Evolutionary conservation across 164 flowering plant species (phyloP), one percentile per base, ranked within the genome.

Genomic region (Protea cynaroides): DNA sequence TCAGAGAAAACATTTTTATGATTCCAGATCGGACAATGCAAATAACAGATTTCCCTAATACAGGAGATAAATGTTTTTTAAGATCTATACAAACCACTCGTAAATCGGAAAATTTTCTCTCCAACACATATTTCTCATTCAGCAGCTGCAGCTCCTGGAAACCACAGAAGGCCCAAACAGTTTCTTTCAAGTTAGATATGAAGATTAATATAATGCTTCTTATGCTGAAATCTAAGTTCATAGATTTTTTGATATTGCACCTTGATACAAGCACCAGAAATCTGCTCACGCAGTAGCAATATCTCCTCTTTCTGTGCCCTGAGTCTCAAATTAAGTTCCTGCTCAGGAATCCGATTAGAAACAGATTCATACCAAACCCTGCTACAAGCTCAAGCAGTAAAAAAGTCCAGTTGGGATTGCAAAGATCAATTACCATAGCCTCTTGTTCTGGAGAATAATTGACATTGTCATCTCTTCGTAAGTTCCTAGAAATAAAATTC

Each of bases 41-140:
- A n/a, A 7, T 3, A n/a, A 68, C 34, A 4, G 19, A 50, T 17
- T 17, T 25, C 18, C 1, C 11, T 13, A 49, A 11, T 18, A 25
- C 12, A 54, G 18, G 24, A 40, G 46, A 50, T 52, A 63, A 58
- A 13, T 40, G 21, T 0, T 50, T 10, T 24, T 6, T n/a, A n/a
- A 65, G 10, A 43, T 14, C 54, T 14, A 22, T 38, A 77, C 87
- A 36, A 69, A 94, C 98, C 98, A 89, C 68, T 69, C 93, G 74
- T 66, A 94, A 70, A 58, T 89, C 97, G 54, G 97, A 74, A 62
- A 85, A 63, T 72, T 79, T 87, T 73, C 82, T 86, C 80, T 91
- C 96, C 71, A 89, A 68, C 25, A 74, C 78, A 80, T 79, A 81
- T 66, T 89, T 94, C 77, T 89, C 97, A 70, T 80, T 91, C 72